Evolutionary conservation across 305 asterid genomes (phyloP).

Genomic region (Fraxinus dipetala): DNA sequence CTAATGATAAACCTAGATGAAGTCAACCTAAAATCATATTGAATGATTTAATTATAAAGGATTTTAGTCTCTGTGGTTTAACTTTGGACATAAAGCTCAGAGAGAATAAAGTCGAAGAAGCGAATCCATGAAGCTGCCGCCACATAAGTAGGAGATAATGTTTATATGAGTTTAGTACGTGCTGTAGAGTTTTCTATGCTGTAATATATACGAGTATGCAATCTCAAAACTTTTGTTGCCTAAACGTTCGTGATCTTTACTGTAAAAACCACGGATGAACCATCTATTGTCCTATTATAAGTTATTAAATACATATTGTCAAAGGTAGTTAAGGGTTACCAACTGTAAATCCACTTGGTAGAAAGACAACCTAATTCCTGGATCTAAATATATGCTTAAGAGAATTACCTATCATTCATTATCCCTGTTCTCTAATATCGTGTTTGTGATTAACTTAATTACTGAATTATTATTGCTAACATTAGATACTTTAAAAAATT

Average conservation of each 20-base stretch:
- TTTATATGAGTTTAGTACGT: background rate
- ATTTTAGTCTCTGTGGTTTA: background rate
- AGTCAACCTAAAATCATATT: background rate
- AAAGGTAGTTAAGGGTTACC: background rate
- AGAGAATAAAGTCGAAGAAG: background rate
- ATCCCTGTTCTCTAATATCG: constrained; percentile 3
- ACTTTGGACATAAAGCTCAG: background rate
- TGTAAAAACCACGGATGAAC: background rate
- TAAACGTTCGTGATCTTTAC: background rate
- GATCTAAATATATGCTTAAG: background rate
- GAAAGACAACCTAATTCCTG: background rate
- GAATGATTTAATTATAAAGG: background rate
- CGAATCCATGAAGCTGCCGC: background rate
- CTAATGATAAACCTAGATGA: background rate
- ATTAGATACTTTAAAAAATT: background rate
- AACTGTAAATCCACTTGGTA: constrained; percentile 1
- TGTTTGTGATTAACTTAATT: background rate
- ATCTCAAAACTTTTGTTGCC: background rate
- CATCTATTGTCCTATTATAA: background rate
- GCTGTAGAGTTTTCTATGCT: background rate
- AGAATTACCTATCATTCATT: background rate
- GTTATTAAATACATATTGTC: background rate
- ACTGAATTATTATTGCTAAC: constrained; percentile 6
- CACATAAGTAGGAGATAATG: background rate
- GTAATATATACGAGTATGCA: background rate